phyloP scores from a whole-genome alignment of 2,329 filamentous ascomycete species.

The Furcasterigmium sp. region DNA sequence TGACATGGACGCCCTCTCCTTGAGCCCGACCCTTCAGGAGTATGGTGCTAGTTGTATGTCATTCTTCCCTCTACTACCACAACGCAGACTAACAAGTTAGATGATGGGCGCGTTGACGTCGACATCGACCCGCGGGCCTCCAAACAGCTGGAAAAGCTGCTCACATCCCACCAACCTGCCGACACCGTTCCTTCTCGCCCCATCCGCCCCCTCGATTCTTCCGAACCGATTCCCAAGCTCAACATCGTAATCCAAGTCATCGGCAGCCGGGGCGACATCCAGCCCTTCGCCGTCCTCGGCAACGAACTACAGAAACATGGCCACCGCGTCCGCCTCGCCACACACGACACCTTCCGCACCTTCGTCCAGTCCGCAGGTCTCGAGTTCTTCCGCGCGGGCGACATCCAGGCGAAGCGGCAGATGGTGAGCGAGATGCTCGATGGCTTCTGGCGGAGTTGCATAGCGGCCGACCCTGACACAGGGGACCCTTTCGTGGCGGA shows the following conservation, averaged over 20 bases:
- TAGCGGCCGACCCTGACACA: constrained; percentile 11
- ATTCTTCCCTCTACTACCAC: no score
- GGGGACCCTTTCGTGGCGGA: constrained; percentile 39
- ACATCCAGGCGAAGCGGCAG: constrained; percentile 17
- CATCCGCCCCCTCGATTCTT: not conserved
- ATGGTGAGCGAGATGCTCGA: constrained; percentile 17
- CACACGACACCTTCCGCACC: constrained; percentile 39
- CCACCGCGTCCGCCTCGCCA: constrained; percentile 46
- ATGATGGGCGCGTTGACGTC: not conserved
- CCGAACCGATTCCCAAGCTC: no score
- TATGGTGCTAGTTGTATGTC: no score
- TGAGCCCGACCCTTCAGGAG: no score
- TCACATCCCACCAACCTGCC: not conserved
- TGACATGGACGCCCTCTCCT: no score
- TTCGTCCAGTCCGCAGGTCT: constrained; percentile 42
- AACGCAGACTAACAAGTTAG: no score
- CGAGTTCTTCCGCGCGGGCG: constrained; percentile 38
- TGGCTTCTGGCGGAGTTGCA: constrained; percentile 16
- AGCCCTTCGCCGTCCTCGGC: constrained; percentile 50
- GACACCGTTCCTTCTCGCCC: not conserved
- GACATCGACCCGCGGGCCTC: not conserved
- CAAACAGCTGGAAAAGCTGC: not conserved
- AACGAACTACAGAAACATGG: constrained; percentile 38
- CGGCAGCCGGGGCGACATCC: constrained; percentile 47
- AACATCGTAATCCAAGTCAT: constrained; percentile 53